These are phyloP conservation scores for Chrysochromulina parva DNA, from an alignment of 78 protist genomes.

Conservation along the genomic window DNA sequence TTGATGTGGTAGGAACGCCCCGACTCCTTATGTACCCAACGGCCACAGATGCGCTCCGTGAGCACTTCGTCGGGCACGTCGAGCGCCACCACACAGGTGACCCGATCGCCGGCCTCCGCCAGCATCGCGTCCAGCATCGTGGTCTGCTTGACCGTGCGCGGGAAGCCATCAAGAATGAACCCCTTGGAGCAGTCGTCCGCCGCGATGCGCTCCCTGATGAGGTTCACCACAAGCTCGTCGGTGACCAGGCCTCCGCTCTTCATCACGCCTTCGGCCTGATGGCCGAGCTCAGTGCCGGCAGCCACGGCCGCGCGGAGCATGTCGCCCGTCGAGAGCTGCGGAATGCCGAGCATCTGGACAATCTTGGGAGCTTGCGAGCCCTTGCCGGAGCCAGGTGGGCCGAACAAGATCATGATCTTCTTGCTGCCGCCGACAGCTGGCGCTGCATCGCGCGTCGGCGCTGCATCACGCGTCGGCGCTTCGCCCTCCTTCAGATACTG, in stretches of 20 bases:
- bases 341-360: constrained; percentile 47
- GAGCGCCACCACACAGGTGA: constrained; percentile 42
- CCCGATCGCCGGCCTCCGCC: constrained; percentile 24
- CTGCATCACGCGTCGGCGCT: no score
- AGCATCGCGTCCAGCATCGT: not conserved
- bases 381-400: constrained; percentile 76
- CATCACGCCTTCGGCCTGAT: constrained; percentile 43
- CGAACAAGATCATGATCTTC: constrained; percentile 51
- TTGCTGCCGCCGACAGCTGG: no score
- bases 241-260: constrained; percentile 59
- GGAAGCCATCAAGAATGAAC: constrained; percentile 82
- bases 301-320: constrained; percentile 48
- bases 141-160: constrained; percentile 55
- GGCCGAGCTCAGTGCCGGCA: constrained; percentile 24
- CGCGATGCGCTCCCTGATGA: constrained; percentile 39
- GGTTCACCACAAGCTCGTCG: constrained; percentile 53
- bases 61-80: constrained; percentile 52
- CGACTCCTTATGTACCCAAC: constrained; percentile 65
- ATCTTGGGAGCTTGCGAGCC: constrained; percentile 64
- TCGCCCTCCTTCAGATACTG: no score
- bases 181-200: constrained; percentile 44
- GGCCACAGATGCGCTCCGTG: constrained; percentile 55
- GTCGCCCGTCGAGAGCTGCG: constrained; percentile 71
- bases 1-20: constrained; percentile 68
- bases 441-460: no score